Evolutionary conservation across 352 stramenopile species (phyloP).

Genomic region (Phytophthora lateralis): DNA sequence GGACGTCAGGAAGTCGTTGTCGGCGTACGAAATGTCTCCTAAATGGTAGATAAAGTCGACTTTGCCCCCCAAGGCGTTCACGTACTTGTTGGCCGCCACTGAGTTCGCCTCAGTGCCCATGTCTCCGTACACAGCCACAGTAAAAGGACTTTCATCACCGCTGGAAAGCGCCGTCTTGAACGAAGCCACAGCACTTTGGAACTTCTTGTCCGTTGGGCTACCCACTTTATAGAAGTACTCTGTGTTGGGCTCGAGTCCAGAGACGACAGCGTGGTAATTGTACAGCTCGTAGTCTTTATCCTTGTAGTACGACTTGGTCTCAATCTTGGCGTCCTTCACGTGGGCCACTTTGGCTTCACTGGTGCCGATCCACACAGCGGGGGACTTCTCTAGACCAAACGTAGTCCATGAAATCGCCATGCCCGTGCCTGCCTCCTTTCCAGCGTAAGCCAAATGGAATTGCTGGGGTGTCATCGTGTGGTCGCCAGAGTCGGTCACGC

Average conservation of each 20-base stretch:
- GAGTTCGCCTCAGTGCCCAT: constrained; percentile 46
- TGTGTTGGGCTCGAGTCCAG: constrained; percentile 22
- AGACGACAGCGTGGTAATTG: constrained; percentile 34
- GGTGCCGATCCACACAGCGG: constrained; percentile 48
- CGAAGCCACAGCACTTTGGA: constrained; percentile 31
- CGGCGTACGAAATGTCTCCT: constrained; percentile 52
- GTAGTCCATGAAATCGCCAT: constrained; percentile 53
- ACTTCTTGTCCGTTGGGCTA: constrained; percentile 12
- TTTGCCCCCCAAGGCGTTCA: constrained; percentile 28
- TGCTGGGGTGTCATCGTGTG: constrained; percentile 44
- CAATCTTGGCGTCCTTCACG: constrained; percentile 30
- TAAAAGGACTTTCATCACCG: constrained; percentile 36
- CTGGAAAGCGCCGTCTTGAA: constrained; percentile 52
- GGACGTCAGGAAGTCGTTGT: constrained; percentile 41
- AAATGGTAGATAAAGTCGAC: constrained; percentile 53
- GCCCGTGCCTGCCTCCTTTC: constrained; percentile 29
- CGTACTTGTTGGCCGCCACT: constrained; percentile 29
- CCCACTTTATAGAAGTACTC: constrained; percentile 43
- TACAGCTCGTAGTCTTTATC: constrained; percentile 49
- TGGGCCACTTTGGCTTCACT: constrained; percentile 15
- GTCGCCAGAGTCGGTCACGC: constrained; percentile 34
- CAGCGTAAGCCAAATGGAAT: constrained; percentile 56
- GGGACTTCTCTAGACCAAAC: constrained; percentile 30
- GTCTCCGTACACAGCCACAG: constrained; percentile 45
- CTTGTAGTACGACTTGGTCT: constrained; percentile 45